phyloP scores from a whole-genome alignment of 192 early-diverging fungal species.

The Pilaira anomala region DNA sequence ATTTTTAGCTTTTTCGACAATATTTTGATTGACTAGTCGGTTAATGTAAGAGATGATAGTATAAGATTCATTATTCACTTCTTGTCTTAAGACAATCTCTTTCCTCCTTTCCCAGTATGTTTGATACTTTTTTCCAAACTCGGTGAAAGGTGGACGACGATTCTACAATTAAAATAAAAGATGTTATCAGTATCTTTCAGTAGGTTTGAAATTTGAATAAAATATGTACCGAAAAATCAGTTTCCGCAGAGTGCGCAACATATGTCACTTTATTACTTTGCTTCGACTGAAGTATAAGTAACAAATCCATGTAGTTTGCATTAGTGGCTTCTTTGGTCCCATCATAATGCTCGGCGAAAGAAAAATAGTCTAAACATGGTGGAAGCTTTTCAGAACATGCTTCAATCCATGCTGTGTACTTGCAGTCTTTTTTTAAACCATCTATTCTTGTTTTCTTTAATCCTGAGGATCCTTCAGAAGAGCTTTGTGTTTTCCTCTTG shows the following conservation, averaged over 20 bases:
- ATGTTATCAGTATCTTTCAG: background rate
- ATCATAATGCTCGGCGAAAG: background rate
- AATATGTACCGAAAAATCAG: background rate
- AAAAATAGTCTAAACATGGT: background rate
- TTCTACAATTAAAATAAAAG: background rate
- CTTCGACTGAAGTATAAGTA: background rate
- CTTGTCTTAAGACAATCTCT: background rate
- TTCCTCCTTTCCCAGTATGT: background rate
- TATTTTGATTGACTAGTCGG: background rate
- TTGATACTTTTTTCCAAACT: background rate
- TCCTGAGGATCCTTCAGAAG: too few species aligned
- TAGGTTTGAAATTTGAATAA: background rate
- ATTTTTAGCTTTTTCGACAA: too few species aligned
- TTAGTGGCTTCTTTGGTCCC: background rate
- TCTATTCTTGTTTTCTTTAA: background rate
- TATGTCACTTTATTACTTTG: background rate
- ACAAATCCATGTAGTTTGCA: background rate
- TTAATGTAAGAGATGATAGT: background rate
- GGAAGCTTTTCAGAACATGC: background rate
- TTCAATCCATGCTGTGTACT: background rate
- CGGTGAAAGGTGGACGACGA: too few species aligned
- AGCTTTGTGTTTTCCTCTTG: too few species aligned
- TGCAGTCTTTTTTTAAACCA: background rate
- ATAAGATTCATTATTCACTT: background rate
- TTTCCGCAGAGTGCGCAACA: background rate